These are phyloP conservation scores for Barbarea vulgaris DNA, from an alignment of 345 rosid species.

Conservation along the genomic window DNA sequence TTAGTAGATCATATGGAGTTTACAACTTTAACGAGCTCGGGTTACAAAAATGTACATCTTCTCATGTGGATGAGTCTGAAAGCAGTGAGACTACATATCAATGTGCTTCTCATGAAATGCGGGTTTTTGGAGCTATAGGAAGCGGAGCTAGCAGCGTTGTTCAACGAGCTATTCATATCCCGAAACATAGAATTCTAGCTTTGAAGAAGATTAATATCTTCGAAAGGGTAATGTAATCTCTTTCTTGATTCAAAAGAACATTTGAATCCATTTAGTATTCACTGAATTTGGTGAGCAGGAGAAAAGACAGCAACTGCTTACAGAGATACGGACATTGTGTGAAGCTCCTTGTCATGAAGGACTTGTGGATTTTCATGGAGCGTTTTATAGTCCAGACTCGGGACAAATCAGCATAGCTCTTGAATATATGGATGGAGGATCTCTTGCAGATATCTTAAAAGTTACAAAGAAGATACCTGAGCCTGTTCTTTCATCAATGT, in stretches of 20 bases:
- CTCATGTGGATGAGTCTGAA: slow-evolving; percentile 60
- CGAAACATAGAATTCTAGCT: slow-evolving; percentile 80
- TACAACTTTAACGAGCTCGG: slow-evolving; percentile 92
- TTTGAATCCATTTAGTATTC: neutral
- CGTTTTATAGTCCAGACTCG: slow-evolving; percentile 87
- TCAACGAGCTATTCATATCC: slow-evolving; percentile 94
- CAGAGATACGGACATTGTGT: slow-evolving; percentile 90
- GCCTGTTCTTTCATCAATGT: slow-evolving; percentile 84
- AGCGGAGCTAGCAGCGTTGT: slow-evolving; percentile 98
- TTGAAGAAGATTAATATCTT: slow-evolving; percentile 90
- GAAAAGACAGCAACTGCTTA: slow-evolving; percentile 91
- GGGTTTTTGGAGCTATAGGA: slow-evolving; percentile 89
- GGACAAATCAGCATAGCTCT: slow-evolving; percentile 98
- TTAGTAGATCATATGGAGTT: slow-evolving; percentile 96
- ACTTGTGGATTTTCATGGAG: slow-evolving; percentile 95
- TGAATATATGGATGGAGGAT: slow-evolving; percentile 97
- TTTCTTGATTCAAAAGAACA: neutral
- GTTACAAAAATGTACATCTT: slow-evolving; percentile 76
- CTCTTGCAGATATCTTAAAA: slow-evolving; percentile 82
- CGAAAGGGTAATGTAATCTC: slow-evolving; percentile 60
- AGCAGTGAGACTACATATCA: slow-evolving; percentile 67
- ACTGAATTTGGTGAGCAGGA: slow-evolving; percentile 52
- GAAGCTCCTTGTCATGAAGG: slow-evolving; percentile 94
- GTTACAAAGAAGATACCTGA: slow-evolving; percentile 69
- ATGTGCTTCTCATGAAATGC: slow-evolving; percentile 95